Base-by-base conservation (phyloP, 2,329 filamentous ascomycete species). In the Paraconiothyrium brasiliense region DNA sequence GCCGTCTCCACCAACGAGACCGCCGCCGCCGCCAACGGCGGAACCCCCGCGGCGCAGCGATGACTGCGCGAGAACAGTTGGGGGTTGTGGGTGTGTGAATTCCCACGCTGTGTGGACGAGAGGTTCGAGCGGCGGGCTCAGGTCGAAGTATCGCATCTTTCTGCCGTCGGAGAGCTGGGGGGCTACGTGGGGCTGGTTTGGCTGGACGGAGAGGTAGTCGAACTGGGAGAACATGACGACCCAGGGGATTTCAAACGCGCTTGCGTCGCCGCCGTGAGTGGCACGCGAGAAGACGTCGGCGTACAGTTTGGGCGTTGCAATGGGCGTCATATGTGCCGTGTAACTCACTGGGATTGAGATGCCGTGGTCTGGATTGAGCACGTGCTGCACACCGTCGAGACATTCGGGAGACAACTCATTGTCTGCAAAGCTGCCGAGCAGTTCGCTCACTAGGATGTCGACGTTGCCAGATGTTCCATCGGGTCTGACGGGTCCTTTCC, bases 331-430 rank as follows among this genome's bases (percentile, higher is more conserved):
- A 76, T 97, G 93, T 3, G 95, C 94, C 1, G 93, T 97, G 82
- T 99, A 99, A 34, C 92, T 95, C 66, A 89, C 87, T 1, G 95
- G 95, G 66, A 99, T 98, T 1, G 93, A 97, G 70, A 99, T 94
- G 39, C 95, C 96, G 71, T 94, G 87, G 0, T 86, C 84, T 0
- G 90, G 85, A 62, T 89, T 86, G n/a, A 99, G 82, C 47, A 98
- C 91, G 72, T 94, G 90, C 75, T 97, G 94, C 54, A 98, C 94
- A 48, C 95, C 95, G 76, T 99, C 95, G 11, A 99, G 85, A 73
- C 95, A 99, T 81, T 99, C 95, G 0, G 95, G 95, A 0, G 93
- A 97, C 10, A 99, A 87, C 79, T 99, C 95, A 74, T 99, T 99
- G 80, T 99, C 95, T 27, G 90, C 95, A 75, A 98, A 99, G 1